Base-by-base conservation (phyloP, 2,329 filamentous ascomycete genomes). In the Mollisia scopiformis region DNA sequence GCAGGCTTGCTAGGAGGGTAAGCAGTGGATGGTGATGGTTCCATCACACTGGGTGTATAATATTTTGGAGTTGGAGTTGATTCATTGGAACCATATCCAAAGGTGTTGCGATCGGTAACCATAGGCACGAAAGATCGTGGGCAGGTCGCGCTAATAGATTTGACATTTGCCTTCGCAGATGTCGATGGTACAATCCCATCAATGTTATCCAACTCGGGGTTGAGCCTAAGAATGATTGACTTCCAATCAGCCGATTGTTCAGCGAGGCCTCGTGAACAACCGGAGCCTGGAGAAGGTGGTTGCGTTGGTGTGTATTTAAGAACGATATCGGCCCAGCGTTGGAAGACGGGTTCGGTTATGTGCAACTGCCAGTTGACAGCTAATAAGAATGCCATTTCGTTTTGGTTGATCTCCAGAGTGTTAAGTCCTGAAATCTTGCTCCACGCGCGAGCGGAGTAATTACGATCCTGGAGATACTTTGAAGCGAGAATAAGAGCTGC, bases 391-490 rank as follows among this genome's bases (percentile, higher is more conserved):
- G 91, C 88, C 75, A 96, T 89, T 79, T 99, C 95, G 75, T 98
- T 98, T 73, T 93, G 90, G 77, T 98, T 98, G 77, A 99, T 98
- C 78, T 99, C 95, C 59, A 86, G 82, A 3, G 93, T 93, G 74
- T 91, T 92, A 59, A 99, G 82, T n/a, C 95, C 95, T 19, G 95
- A 98, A 69, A 99, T 99, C 82, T 97, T 98, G 77, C 94, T 98
- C 95, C 95, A 99, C 43, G 95, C 95, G 58, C 94, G 89, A 52
- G 95, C 93, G 14, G 95, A 98, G 78, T 96, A 99, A 78, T 98
- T 99, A 69, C 94, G 89, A 75, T 99, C 95, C 77, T 99, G 95
- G 50, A 99, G 82, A 75, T 98, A 99, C 80, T 99, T 99, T 35
- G 95, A 98, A 1, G 95, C 95, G 59, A 99, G 83, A 67, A 99